Conservation (phyloP, 305 asterid genomes). For the Rubia tinctorum region DNA sequence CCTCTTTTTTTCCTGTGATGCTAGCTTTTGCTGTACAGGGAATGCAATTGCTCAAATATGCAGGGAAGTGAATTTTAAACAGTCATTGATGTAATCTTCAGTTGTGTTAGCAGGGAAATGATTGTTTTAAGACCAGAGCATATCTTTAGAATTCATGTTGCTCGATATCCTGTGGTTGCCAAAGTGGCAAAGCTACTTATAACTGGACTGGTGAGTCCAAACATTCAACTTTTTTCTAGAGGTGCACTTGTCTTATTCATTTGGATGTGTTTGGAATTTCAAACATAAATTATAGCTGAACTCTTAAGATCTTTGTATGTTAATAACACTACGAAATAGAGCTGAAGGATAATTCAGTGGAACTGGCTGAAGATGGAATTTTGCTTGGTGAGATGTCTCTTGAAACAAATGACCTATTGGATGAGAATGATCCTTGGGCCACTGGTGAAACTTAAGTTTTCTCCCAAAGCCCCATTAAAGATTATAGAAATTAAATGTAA, state of each 20-base stretch:
- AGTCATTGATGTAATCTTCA: neutral
- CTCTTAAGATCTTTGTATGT: constrained; percentile 21
- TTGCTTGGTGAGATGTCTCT: constrained; percentile 90
- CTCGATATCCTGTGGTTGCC: constrained; percentile 96
- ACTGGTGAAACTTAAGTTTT: constrained; percentile 45
- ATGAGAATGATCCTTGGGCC: constrained; percentile 99
- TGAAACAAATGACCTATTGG: constrained; percentile 95
- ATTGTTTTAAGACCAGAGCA: no score
- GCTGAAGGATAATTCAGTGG: constrained; percentile 93
- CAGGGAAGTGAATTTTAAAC: neutral
- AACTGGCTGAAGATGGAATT: constrained; percentile 95
- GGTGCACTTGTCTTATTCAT: neutral
- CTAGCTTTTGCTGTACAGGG: neutral
- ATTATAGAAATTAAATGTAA: no score
- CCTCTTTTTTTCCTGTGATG: neutral
- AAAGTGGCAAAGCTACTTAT: constrained; percentile 87
- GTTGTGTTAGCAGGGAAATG: neutral
- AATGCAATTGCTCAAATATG: neutral
- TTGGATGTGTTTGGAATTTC: neutral
- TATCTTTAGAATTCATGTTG: constrained; percentile 30
- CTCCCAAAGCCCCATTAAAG: neutral
- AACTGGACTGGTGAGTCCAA: constrained; percentile 62
- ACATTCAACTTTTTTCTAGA: constrained; percentile 3
- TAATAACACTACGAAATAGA: constrained; percentile 86
- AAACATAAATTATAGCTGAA: neutral